Evolutionary conservation across 352 stramenopile genomes (phyloP).

Genomic region (Phytopythium litorale): DNA sequence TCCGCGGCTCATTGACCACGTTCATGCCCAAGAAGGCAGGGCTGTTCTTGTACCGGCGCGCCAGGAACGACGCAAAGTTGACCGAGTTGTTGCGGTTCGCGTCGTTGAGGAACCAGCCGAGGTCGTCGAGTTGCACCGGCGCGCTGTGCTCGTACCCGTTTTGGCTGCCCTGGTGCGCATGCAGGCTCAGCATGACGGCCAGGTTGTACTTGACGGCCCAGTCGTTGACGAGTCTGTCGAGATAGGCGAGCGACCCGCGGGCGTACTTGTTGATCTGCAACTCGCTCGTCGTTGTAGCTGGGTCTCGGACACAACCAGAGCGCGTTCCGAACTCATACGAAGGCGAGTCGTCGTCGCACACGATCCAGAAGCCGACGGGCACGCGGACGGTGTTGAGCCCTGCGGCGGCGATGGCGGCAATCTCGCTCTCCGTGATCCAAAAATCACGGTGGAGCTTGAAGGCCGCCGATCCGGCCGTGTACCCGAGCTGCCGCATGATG

Average conservation of each 20-base stretch:
- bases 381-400: constrained; percentile 19
- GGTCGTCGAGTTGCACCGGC: constrained; percentile 8
- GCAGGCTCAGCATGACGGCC: constrained; percentile 28
- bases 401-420: constrained; percentile 15
- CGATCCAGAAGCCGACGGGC: constrained; percentile 39
- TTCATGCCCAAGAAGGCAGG: constrained; percentile 34
- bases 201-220: constrained; percentile 38
- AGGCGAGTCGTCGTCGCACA: constrained; percentile 21
- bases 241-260: constrained; percentile 18
- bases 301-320: not conserved
- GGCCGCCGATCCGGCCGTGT: no score
- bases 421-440: constrained; percentile 25
- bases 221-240: constrained; percentile 24
- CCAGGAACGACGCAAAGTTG: constrained; percentile 32
- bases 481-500: no score
- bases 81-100: constrained; percentile 35
- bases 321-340: constrained; percentile 2
- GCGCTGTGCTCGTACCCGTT: constrained; percentile 54
- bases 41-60: constrained; percentile 26
- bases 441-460: constrained; percentile 10
- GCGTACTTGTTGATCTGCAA: constrained; percentile 4
- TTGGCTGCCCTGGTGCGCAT: constrained; percentile 49
- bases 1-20: constrained; percentile 40
- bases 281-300: not conserved
- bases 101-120: constrained; percentile 17